Conservation (phyloP, 768 basidiomycete genomes). For the Pisolithus microcarpus region DNA sequence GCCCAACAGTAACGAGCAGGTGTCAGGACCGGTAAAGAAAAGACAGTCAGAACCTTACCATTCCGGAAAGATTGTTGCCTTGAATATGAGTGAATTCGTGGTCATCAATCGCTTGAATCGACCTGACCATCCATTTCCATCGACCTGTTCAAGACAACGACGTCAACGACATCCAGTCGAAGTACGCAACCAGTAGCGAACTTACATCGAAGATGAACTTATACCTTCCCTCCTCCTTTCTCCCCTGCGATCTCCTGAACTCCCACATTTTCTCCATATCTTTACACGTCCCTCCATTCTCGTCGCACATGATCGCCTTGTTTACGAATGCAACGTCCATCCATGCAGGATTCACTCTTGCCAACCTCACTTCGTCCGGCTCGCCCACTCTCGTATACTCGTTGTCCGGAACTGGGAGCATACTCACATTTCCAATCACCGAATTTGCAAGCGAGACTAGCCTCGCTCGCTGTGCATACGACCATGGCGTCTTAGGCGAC, state of each 20-base stretch:
- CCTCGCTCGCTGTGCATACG: conserved; percentile 41
- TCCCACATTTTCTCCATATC: conserved; percentile 41
- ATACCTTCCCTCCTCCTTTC: conserved; percentile 46
- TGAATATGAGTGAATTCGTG: conserved; percentile 57
- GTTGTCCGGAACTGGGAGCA: conserved; percentile 30
- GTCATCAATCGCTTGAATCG: conserved; percentile 61
- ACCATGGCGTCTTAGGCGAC: conserved; percentile 36
- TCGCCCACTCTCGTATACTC: conserved; percentile 29
- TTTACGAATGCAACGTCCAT: conserved; percentile 58
- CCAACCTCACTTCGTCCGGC: conserved; percentile 28
- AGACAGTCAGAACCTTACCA: conserved; percentile 37
- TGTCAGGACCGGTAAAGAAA: not conserved
- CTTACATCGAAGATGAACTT: conserved; percentile 56
- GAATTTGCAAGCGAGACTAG: conserved; percentile 40
- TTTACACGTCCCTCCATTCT: conserved; percentile 27
- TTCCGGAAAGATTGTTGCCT: conserved; percentile 67
- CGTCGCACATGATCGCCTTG: conserved; percentile 35
- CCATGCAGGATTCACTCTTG: conserved; percentile 43
- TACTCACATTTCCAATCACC: conserved; percentile 30
- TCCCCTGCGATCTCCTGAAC: conserved; percentile 39
- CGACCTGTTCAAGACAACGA: conserved; percentile 31
- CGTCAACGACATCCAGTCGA: not conserved
- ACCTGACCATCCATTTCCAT: conserved; percentile 65
- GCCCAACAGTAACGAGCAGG: not conserved
- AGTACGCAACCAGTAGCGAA: conserved; percentile 2